phyloP scores from a whole-genome alignment of 306 rosid genomes.

The Begonia fuchsioides region DNA sequence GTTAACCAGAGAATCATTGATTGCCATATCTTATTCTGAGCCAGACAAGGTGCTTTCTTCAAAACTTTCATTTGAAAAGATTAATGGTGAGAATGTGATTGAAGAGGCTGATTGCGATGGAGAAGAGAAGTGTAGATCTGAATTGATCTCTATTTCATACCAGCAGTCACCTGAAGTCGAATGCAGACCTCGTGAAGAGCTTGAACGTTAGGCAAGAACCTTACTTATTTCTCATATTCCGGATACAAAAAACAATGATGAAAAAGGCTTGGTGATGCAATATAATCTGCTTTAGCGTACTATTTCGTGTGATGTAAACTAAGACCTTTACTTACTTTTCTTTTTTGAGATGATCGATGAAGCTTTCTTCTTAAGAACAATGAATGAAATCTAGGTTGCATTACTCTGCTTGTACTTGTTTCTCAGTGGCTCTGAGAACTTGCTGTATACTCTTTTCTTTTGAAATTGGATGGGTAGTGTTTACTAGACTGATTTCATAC shows the following conservation, averaged over 20 bases:
- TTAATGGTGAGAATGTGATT: slow-evolving; percentile 6
- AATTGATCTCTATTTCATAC: slow-evolving; percentile 38
- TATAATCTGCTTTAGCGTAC: too few relatives aligned
- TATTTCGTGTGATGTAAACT: background rate
- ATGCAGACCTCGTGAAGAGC: slow-evolving; percentile 17
- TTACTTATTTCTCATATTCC: too few relatives aligned
- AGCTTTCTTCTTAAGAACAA: background rate
- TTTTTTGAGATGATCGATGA: background rate
- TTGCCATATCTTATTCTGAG: slow-evolving; percentile 26
- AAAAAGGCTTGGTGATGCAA: too few relatives aligned
- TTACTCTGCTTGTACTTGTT: background rate
- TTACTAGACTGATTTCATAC: too few relatives aligned
- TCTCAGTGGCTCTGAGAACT: background rate
- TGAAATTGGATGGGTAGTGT: too few relatives aligned
- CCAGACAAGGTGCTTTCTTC: slow-evolving; percentile 26
- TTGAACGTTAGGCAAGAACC: slow-evolving; percentile 7
- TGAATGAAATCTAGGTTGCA: background rate
- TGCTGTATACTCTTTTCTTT: too few relatives aligned
- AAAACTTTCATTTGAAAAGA: slow-evolving; percentile 13
- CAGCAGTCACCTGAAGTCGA: slow-evolving; percentile 23
- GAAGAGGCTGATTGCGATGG: slow-evolving; percentile 12
- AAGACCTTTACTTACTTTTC: background rate
- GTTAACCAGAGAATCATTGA: slow-evolving; percentile 45
- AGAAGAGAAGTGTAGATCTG: slow-evolving; percentile 32
- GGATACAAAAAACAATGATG: too few relatives aligned